These are phyloP conservation scores for Auriscalpium vulgare DNA, from an alignment of 768 basidiomycete species.

Conservation along the genomic window DNA sequence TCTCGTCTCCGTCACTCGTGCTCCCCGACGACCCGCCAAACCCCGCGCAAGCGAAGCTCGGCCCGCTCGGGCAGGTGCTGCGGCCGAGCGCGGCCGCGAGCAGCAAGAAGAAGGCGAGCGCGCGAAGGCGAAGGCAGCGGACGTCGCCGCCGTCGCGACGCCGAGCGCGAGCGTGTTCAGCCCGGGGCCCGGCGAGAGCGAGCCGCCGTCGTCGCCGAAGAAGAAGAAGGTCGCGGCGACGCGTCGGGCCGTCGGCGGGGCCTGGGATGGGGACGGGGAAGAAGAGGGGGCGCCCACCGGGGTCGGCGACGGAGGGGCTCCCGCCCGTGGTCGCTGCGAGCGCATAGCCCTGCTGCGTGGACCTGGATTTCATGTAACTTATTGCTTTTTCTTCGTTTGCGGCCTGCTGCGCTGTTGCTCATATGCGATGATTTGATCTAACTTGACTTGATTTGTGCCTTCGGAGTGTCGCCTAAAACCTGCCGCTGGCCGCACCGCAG, in stretches of 20 bases:
- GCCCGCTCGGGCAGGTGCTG: conserved; percentile 70
- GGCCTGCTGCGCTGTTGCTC: too few relatives aligned
- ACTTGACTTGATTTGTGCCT: too few relatives aligned
- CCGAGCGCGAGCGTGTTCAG: not conserved
- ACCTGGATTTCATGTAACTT: not conserved
- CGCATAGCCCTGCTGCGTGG: conserved; percentile 15
- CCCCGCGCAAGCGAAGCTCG: conserved; percentile 58
- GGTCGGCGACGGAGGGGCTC: conserved; percentile 4
- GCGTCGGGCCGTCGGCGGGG: not conserved
- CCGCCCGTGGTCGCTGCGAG: conserved; percentile 26
- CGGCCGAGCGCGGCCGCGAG: conserved; percentile 37
- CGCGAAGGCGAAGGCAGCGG: conserved; percentile 16
- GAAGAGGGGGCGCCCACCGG: conserved; percentile 16
- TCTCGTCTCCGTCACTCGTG: conserved; percentile 22
- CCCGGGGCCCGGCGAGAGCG: not conserved
- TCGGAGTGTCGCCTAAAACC: too few relatives aligned
- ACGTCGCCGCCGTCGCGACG: not conserved
- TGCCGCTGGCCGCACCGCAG: too few relatives aligned
- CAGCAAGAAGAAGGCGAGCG: conserved; percentile 56
- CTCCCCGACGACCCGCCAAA: conserved; percentile 61
- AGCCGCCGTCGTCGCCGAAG: conserved; percentile 9
- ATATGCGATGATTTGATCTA: too few relatives aligned
- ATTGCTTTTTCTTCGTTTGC: not conserved
- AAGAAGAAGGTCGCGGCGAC: conserved; percentile 10
- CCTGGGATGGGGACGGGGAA: conserved; percentile 6